Base-by-base conservation (phyloP, 331 rosid genomes). In the Malus hybrid region DNA sequence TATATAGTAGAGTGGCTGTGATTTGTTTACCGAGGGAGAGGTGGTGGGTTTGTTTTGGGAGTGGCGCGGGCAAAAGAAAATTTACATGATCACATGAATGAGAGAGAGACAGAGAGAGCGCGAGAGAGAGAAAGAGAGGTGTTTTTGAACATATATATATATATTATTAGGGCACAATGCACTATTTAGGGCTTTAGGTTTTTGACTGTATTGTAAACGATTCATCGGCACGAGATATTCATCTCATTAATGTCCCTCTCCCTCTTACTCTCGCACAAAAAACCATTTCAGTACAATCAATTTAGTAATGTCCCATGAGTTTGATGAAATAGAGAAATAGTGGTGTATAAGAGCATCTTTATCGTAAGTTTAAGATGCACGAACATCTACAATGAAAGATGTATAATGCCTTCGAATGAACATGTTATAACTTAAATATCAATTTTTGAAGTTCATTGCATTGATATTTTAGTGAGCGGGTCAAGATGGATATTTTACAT, bases 11-110 rank as follows among this genome's bases (percentile, higher is more conserved):
- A 63, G 84, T 75, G 55, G 77, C 74, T 82, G 82, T 65, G 84
- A 89, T 72, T 87, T 85, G 85, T 80, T 84, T 86, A 78, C 82
- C 97, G 91, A 90, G 90, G 86, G 70, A 79, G 87, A 76, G 83
- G 34, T 75, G 79, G 96, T 93, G 98, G 97, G 91, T 80, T 79
- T 83, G 96, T 87, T 88, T 93, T 81, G 97, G 98, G 89, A 91
- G 87, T 60, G 78, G 96, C 57, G 94, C 77, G 42, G 72, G 96
- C 82, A 61, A 78, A 83, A 79, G 80, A 81, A 80, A 83, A 81
- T 80, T 74, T 60, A 44, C 60, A 50, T 76, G 34, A 76, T 81
- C 93, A 90, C 93, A 79, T 87, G 90, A 86, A 78, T 61, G 77
- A 67, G 83, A 70, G 81, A 76, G 60, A 39, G 57, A 77, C 55